A percentile compares a stretch with the other conserved stretches of the same genome.
Conservation (phyloP, 805 yeast species). For the Candida arabinofermentans region DNA sequence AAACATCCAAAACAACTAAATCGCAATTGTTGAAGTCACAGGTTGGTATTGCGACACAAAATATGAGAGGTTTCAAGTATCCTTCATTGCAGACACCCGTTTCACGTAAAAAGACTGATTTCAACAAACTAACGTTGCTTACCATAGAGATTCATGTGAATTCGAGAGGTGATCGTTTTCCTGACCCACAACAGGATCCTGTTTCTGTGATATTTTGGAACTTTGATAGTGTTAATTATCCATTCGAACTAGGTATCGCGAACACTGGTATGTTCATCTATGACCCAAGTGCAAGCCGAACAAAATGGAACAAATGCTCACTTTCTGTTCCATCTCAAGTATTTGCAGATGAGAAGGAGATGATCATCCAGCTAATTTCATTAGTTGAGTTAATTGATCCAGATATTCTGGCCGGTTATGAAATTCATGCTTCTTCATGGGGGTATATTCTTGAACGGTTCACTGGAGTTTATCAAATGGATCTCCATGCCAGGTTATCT, state of each 20-base stretch:
- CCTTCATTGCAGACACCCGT: constrained; percentile 27
- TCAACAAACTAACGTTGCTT: constrained; percentile 51
- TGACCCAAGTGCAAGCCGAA: neutral
- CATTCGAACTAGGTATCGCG: constrained; percentile 30
- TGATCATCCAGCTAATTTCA: constrained; percentile 53
- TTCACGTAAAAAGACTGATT: constrained; percentile 33
- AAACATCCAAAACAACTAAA: constrained; percentile 11
- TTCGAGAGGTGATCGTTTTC: constrained; percentile 44
- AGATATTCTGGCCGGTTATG: constrained; percentile 84
- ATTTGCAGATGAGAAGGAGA: constrained; percentile 51
- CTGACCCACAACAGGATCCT: constrained; percentile 65
- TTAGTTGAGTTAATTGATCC: constrained; percentile 71
- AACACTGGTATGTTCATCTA: constrained; percentile 36
- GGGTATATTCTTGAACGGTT: constrained; percentile 79
- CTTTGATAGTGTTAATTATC: constrained; percentile 41
- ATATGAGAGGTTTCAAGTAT: constrained; percentile 37
- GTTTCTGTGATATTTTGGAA: constrained; percentile 62
- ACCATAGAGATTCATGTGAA: constrained; percentile 66
- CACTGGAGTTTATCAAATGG: constrained; percentile 39
- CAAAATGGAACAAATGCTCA: constrained; percentile 13
- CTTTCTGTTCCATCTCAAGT: constrained; percentile 31
- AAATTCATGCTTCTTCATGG: constrained; percentile 79
- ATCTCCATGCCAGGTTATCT: constrained; percentile 57
- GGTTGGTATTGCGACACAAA: constrained; percentile 43
- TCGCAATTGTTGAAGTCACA: constrained; percentile 40